Evolutionary conservation across 2,329 filamentous ascomycete genomes (phyloP).

Genomic region (Hypoxylon sp.): DNA sequence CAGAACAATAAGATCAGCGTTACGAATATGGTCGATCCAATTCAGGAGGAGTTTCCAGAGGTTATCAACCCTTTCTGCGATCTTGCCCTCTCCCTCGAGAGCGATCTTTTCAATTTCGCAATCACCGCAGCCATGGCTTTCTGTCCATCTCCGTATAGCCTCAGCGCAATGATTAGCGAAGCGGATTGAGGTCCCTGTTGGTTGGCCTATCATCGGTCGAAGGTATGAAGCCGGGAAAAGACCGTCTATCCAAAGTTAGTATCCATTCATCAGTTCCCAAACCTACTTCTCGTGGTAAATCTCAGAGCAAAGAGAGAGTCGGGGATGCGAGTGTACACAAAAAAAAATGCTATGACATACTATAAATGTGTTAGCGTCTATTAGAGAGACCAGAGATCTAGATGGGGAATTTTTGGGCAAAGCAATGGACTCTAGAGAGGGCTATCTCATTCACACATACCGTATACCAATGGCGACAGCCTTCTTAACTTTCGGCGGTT

Average conservation of each 20-base stretch:
- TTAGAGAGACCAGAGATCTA: neutral
- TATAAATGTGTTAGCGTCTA: slow-evolving; percentile 18
- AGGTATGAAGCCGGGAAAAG: slow-evolving; percentile 91
- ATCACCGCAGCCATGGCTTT: slow-evolving; percentile 78
- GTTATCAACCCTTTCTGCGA: slow-evolving; percentile 89
- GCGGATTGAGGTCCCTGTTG: slow-evolving; percentile 93
- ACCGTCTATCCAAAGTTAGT: slow-evolving; percentile 68
- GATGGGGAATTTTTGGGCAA: neutral
- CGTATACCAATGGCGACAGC: slow-evolving; percentile 92
- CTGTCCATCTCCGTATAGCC: slow-evolving; percentile 86
- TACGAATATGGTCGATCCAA: slow-evolving; percentile 91
- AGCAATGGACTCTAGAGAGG: neutral
- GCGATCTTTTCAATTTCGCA: slow-evolving; percentile 93
- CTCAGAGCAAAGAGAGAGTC: neutral
- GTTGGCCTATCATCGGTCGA: slow-evolving; percentile 92
- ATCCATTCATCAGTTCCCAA: neutral
- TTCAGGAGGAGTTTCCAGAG: slow-evolving; percentile 95
- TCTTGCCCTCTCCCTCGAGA: slow-evolving; percentile 93
- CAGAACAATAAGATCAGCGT: slow-evolving; percentile 90
- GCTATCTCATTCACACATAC: slow-evolving; percentile 16
- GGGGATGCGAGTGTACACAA: neutral
- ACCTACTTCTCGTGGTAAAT: neutral
- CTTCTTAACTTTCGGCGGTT: slow-evolving; percentile 81
- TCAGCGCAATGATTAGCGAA: slow-evolving; percentile 91
- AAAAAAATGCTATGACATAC: slow-evolving; percentile 13